Conservation (phyloP, 169 alveolate species). For the Plasmodium billcollinsi region DNA sequence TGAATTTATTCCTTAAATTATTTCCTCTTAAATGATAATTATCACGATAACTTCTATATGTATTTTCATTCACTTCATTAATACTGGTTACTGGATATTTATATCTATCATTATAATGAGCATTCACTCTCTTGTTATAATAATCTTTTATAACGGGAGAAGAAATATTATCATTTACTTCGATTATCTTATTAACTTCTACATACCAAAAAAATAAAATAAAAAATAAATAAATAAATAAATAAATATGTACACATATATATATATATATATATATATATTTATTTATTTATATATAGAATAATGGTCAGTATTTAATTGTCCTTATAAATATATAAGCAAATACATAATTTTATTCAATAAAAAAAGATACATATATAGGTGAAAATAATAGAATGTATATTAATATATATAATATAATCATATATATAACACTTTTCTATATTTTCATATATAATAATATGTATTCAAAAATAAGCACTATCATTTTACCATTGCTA, state of each 20-base stretch:
- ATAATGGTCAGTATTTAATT: too few species aligned
- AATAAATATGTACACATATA: too few species aligned
- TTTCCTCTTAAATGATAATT: constrained; percentile 37
- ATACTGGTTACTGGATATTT: constrained; percentile 17
- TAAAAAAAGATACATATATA: neutral
- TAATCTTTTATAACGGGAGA: constrained; percentile 27
- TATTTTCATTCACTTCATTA: constrained; percentile 41
- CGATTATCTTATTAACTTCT: constrained; percentile 10
- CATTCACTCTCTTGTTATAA: constrained; percentile 13
- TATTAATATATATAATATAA: neutral
- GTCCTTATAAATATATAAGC: too few species aligned
- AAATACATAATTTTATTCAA: neutral
- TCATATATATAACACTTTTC: too few species aligned
- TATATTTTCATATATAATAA: too few species aligned
- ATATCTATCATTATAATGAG: constrained; percentile 40
- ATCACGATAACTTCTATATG: constrained; percentile 41
- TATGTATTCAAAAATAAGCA: too few species aligned
- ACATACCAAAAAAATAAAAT: neutral
- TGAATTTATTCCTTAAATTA: constrained; percentile 47
- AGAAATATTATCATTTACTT: constrained; percentile 8
- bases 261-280: neutral
- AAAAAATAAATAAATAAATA: neutral
- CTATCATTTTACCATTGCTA: constrained; percentile 18
- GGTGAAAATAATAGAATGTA: neutral
- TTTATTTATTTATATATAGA: neutral